Evolutionary conservation across 345 rosid genomes (phyloP), one percentile per base, ranked within the genome.

Genomic region (Physaria fendleri): DNA sequence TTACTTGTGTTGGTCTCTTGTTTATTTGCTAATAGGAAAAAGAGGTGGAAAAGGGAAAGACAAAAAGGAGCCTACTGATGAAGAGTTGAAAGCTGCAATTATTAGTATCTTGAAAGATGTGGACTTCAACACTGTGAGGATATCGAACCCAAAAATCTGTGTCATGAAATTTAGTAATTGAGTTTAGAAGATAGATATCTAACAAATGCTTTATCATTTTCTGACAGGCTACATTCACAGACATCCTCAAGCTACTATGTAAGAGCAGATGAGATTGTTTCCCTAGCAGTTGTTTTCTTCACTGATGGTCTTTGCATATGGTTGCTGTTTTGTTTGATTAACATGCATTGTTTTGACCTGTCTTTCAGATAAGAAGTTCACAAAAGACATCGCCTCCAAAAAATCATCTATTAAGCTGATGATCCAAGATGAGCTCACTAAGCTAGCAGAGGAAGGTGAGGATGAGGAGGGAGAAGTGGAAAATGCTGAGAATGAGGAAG

Each of bases 161-260:
- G 4, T 65, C 43, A 24, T 35, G 17, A 18, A 28, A 45, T 13
- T 28, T 23, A 25, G 41, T 23, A 21, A 48, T 22, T 48, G 52
- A 30, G 27, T 24, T 22, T 32, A 15, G 51, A 47, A 43, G 45
- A 42, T 43, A 43, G 39, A 58, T 50, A 40, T 48, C 22, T 67
- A 59, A 64, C 47, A 44, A 42, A 35, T 48, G 56, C 35, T 30
- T 49, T 72, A 28, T 51, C 51, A 39, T 62, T 27, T 69, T 74
- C 56, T 86, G 81, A 25, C 93, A 92, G 98, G 93, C 98, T 43
- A 92, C 98, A 7, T 88, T 92, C 73, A 85, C 93, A 0, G 98
- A 92, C 76, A 88, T 92, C 68, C 76, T 92, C 65, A 82, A 82
- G 69, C 69, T 25, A 62, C 95, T 92, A 4, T 93, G 98, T 92